Base-by-base conservation (phyloP, 768 basidiomycete species). In the Termitomyces eurrhizus region DNA sequence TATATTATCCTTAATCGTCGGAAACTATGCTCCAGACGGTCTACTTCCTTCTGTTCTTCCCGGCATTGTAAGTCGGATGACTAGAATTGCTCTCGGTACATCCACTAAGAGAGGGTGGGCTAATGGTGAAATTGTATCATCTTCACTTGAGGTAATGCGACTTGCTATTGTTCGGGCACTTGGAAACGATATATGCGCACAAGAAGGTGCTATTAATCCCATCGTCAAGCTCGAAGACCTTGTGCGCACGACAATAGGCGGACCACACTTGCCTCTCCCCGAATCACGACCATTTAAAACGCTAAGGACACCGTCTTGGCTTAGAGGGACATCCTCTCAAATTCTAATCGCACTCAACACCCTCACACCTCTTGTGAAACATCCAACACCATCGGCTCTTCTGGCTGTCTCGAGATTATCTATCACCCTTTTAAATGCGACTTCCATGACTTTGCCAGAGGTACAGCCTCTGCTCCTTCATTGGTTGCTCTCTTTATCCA, bases 321-420 rank as follows among this genome's bases (percentile, higher is more conserved):
- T 97, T 48, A 81, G 80, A 24, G 93, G 84, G 39, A 94, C 93
- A 1, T 78, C 90, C 2, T 82, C 92, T 6, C 94, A 97, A 67
- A 75, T 98, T 12, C 84, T 90, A 50, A 88, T 93, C 26, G 92
- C 94, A 8, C 70, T 98, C 55, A 90, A 92, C 64, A 77, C 88
- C 0, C 75, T 98, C 21, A 82, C 88, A 1, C 80, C 88, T 0
- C 78, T 93, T 13, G 73, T 89, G 13, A 80, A 83, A 2, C 93
- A 96, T 68, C 85, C 88, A 13, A 90, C 83, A 0, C 79, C 89
- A 2, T 71, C 76, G 4, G 92, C 90, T 7, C 81, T 90, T 14
- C 63, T 73, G 24, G 84, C 84, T 0, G 74, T 96, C 9, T 74
- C 76, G 32, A 67, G 73, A 0, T 82, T 92, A 66, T 86, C 90